Evolutionary conservation across 208 protist species (phyloP).

Genomic region (Leishmania tropica): DNA sequence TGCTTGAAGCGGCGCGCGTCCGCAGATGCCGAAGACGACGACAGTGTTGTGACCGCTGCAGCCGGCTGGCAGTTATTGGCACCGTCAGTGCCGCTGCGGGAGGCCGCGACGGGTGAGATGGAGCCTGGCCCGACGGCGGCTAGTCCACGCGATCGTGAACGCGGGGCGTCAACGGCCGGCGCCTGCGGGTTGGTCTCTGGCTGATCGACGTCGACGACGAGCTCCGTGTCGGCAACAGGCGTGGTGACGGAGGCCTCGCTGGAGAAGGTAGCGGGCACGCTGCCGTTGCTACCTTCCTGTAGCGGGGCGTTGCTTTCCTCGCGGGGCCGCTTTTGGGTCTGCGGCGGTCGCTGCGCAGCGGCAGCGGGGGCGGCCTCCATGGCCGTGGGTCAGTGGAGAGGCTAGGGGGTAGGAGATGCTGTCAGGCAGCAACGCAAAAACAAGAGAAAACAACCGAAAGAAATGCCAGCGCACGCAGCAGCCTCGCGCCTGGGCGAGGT

Average conservation of each 20-base stretch:
- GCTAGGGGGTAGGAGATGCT: neutral
- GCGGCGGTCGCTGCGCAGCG: constrained; percentile 8
- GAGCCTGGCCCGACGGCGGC: neutral
- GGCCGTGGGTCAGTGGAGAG: neutral
- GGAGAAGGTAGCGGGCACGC: constrained; percentile 18
- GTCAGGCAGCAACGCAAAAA: neutral
- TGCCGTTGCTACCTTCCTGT: constrained; percentile 17
- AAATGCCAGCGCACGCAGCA: neutral
- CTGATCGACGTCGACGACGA: constrained; percentile 23
- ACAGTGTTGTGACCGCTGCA: neutral
- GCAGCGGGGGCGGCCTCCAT: constrained; percentile 9
- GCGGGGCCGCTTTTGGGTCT: constrained; percentile 9
- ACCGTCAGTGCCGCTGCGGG: neutral
- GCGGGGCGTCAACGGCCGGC: neutral
- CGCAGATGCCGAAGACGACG: constrained; percentile 1
- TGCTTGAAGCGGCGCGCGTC: constrained; percentile 56
- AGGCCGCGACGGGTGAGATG: neutral
- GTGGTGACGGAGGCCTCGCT: constrained; percentile 13
- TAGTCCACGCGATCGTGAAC: neutral
- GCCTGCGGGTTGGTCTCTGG: neutral
- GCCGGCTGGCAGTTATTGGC: neutral
- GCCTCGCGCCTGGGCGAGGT: neutral
- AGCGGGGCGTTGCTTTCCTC: constrained; percentile 1
- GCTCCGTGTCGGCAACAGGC: constrained; percentile 8
- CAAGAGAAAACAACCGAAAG: neutral